These are phyloP conservation scores for Yamadazyma buinensis DNA, from an alignment of 1,139 yeast genomes.

Conservation along the genomic window DNA sequence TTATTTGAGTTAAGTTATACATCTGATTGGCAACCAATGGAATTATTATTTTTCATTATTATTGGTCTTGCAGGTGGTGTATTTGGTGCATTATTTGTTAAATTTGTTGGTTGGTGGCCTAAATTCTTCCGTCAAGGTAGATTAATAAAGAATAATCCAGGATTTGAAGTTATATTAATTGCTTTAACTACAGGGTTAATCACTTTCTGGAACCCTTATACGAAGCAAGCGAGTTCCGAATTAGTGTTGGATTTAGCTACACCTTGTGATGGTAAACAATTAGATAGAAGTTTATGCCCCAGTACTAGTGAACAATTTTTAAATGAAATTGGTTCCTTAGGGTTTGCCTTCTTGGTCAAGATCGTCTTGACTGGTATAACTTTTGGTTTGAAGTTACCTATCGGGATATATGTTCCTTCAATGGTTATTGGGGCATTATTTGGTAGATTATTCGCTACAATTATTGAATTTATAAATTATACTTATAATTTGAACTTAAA, in stretches of 20 bases:
- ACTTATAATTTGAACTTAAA: slow-evolving; percentile 14
- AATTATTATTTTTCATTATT: slow-evolving; percentile 43
- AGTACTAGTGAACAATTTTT: slow-evolving; percentile 23
- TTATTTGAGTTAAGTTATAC: slow-evolving; percentile 53
- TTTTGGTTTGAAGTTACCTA: slow-evolving; percentile 60
- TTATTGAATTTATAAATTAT: slow-evolving; percentile 38
- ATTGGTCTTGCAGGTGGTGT: slow-evolving; percentile 58
- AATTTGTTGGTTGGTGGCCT: slow-evolving; percentile 51
- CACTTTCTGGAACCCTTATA: slow-evolving; percentile 51
- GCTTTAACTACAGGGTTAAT: slow-evolving; percentile 47
- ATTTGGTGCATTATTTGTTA: slow-evolving; percentile 54
- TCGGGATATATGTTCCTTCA: slow-evolving; percentile 67
- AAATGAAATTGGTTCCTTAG: slow-evolving; percentile 31
- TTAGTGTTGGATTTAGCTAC: slow-evolving; percentile 51
- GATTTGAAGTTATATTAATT: slow-evolving; percentile 46
- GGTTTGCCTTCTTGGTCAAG: slow-evolving; percentile 45
- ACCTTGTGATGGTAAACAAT: slow-evolving; percentile 34
- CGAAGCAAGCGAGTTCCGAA: slow-evolving; percentile 53
- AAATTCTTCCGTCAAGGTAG: slow-evolving; percentile 32
- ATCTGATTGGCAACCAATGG: slow-evolving; percentile 53
- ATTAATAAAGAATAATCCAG: slow-evolving; percentile 38
- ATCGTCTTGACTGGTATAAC: slow-evolving; percentile 48
- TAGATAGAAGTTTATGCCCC: slow-evolving; percentile 42
- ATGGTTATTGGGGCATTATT: slow-evolving; percentile 67
- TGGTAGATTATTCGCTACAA: slow-evolving; percentile 52